A percentile compares a stretch with the other conserved stretches of the same genome.
Conservation (phyloP, 2,329 filamentous ascomycete species). For the Botryotinia narcissicola region DNA sequence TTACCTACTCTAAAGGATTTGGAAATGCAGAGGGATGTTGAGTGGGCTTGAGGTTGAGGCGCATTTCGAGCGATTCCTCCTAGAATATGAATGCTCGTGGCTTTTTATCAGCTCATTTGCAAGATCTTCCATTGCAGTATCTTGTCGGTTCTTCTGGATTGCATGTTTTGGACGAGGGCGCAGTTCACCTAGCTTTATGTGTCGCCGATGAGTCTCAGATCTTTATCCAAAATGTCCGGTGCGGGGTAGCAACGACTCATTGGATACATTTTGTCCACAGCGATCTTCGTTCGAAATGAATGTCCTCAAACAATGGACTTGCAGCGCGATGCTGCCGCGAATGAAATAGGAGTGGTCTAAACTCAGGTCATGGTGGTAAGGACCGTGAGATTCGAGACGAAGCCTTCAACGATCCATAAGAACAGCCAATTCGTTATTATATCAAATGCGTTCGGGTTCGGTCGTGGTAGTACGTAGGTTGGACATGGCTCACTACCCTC, state of each 20-base stretch:
- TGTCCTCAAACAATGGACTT: background rate
- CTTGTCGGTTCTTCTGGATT: background rate
- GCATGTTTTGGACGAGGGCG: background rate
- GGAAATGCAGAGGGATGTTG: background rate
- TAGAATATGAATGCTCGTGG: background rate
- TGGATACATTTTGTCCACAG: too few species aligned
- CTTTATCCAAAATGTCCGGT: background rate
- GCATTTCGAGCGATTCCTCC: background rate
- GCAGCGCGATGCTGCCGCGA: background rate
- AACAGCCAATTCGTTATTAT: background rate
- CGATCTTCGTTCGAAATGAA: background rate
- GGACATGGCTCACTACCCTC: background rate
- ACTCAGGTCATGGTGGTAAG: too few species aligned
- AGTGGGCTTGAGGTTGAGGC: conserved; percentile 6
- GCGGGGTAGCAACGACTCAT: background rate
- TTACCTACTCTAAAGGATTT: conserved; percentile 6
- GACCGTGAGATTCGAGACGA: background rate
- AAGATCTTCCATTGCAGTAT: background rate
- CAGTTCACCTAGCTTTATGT: background rate
- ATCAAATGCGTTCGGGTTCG: background rate
- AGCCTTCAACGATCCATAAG: too few species aligned
- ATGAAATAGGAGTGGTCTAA: background rate
- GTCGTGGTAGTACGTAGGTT: background rate
- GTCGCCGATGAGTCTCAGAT: too few species aligned
- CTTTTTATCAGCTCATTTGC: background rate